Conservation (phyloP, 345 rosid genomes). For the Noccaea caerulescens region DNA sequence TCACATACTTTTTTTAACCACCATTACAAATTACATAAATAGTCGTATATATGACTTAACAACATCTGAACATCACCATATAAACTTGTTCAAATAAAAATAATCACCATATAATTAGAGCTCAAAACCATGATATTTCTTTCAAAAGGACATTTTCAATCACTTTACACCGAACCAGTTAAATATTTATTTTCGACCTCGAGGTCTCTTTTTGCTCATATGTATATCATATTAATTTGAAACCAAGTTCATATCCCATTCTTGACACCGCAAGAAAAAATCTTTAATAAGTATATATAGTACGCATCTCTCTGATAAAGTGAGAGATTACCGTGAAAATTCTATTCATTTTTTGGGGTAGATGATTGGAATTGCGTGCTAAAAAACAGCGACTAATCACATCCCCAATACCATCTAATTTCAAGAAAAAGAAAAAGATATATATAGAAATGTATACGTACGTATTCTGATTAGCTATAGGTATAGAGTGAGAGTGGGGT, state of each 20-base stretch:
- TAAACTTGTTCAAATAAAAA: no score
- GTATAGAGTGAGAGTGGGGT: conserved; percentile 15
- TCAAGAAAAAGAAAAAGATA: background rate
- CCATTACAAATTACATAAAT: background rate
- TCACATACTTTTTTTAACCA: background rate
- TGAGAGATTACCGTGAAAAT: background rate
- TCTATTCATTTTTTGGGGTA: background rate
- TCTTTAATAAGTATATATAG: background rate
- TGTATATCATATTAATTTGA: background rate
- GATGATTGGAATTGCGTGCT: background rate
- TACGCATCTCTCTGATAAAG: background rate
- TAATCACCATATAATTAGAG: background rate
- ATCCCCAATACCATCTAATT: no score
- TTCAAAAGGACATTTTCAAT: background rate
- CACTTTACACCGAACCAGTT: background rate
- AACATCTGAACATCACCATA: background rate
- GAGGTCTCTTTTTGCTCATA: background rate
- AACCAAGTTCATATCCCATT: background rate
- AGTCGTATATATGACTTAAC: background rate
- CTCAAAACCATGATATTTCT: background rate
- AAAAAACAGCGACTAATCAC: background rate
- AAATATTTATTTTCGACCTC: background rate
- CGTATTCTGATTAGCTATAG: conserved; percentile 10
- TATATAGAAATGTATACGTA: conserved; percentile 9
- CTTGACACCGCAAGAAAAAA: no score